phyloP scores from a whole-genome alignment of 768 basidiomycete genomes.

The Leccinellum albellum region DNA sequence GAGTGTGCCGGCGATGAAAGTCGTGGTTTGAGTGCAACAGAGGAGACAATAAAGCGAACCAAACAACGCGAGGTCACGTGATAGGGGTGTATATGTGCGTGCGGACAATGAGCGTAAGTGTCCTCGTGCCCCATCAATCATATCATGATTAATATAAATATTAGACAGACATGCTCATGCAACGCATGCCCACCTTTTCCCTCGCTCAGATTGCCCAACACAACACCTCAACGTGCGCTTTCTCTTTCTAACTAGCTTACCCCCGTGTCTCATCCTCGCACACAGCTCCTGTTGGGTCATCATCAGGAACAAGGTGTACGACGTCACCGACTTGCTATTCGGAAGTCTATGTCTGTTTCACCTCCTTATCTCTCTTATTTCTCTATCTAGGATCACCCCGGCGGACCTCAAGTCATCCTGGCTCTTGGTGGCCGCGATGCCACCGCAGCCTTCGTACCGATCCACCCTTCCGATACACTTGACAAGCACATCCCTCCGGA shows the following conservation, averaged over 20 bases:
- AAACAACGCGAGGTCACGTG: conserved; percentile 54
- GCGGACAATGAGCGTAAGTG: not conserved
- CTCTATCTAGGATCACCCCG: conserved; percentile 61
- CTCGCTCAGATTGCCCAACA: conserved; percentile 61
- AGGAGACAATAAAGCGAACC: conserved; percentile 37
- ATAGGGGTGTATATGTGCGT: not conserved
- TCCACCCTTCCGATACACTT: conserved; percentile 82
- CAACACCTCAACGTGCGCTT: conserved; percentile 46
- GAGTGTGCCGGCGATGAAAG: conserved; percentile 11
- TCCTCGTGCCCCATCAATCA: not conserved
- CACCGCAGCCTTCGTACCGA: conserved; percentile 70
- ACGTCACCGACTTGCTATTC: conserved; percentile 75
- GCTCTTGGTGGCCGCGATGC: conserved; percentile 85
- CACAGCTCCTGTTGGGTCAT: conserved; percentile 83
- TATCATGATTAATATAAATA: not conserved
- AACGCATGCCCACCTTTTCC: conserved; percentile 36
- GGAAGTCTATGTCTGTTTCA: conserved; percentile 33
- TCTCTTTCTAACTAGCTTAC: not conserved
- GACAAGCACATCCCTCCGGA: conserved; percentile 64
- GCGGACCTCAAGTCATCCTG: conserved; percentile 78
- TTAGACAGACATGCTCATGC: not conserved
- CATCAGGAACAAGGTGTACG: conserved; percentile 76
- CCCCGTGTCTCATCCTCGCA: conserved; percentile 1
- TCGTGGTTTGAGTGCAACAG: conserved; percentile 46
- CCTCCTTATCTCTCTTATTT: conserved; percentile 4